A percentile compares a stretch with the other conserved stretches of the same genome.
Conservation (phyloP, 2,329 filamentous ascomycete genomes). For the Corniculantispora saksenae region DNA sequence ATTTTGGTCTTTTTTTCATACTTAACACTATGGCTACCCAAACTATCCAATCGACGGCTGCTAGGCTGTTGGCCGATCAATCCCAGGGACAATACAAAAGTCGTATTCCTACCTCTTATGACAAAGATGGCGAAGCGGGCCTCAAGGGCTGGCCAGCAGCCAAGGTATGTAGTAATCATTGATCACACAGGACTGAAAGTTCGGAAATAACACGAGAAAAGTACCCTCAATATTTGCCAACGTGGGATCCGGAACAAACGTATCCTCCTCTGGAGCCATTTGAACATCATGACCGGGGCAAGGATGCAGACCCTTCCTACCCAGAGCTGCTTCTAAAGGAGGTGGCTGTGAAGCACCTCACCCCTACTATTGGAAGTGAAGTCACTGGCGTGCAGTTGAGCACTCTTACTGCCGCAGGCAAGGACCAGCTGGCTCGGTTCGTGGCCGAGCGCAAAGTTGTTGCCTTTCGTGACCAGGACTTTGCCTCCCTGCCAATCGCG, state of each 20-base stretch:
- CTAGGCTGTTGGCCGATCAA: neutral
- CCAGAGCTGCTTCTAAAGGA: constrained; percentile 63
- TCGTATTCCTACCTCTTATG: neutral
- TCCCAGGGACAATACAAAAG: neutral
- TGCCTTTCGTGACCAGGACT: constrained; percentile 75
- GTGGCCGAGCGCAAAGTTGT: constrained; percentile 79
- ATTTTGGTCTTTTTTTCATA: too few species aligned
- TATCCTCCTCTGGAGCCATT: constrained; percentile 69
- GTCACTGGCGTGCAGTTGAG: constrained; percentile 71
- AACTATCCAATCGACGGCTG: neutral
- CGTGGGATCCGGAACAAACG: constrained; percentile 65
- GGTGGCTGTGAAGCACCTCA: constrained; percentile 61
- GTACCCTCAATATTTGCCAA: constrained; percentile 74
- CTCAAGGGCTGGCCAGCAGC: neutral
- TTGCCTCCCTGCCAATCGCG: constrained; percentile 67
- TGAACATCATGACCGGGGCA: constrained; percentile 73
- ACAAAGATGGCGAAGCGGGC: neutral
- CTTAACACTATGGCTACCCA: neutral
- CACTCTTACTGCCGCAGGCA: constrained; percentile 65
- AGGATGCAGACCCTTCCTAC: constrained; percentile 69
- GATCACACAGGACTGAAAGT: neutral
- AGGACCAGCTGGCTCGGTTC: constrained; percentile 74
- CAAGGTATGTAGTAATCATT: neutral
- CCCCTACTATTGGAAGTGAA: constrained; percentile 73
- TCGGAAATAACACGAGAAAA: constrained; percentile 26